Evolutionary conservation across 305 asterid species (phyloP), one percentile per base, ranked within the genome.

Genomic region (Euphrasia arctica): DNA sequence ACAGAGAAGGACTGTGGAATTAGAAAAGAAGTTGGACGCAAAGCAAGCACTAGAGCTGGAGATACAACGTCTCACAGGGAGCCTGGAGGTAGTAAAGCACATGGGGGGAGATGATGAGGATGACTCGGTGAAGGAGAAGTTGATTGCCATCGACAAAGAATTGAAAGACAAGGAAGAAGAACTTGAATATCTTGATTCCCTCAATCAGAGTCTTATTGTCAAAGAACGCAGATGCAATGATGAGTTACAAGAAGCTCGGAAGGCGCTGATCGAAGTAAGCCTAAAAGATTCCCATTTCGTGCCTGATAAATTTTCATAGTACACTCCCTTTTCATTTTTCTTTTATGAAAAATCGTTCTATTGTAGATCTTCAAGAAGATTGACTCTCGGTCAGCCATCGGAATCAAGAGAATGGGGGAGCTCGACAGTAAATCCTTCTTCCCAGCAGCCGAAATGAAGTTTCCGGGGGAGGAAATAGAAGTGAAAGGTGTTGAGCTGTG

Each of bases 321-420:
- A 15, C 12, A 4, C 14, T 56, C 59, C 6, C 27, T 54, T 28
- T 56, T 54, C 60, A 45, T 31, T 31, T 43, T 60, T 54, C 4
- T 49, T 41, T 49, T 47, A 49, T 28, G 18, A 47, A 66, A 3
- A 0, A 0, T 39, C 56, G 22, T 18, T 18, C 22, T 18, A 60
- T 66, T 47, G 1, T 41, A 85, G 88, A 50, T 62, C 14, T 28
- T 75, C 69, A 62, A 4, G 62, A 68, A 60, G 14, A 29, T 25
- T 10, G 1, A 69, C 22, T 43, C 71, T 48, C 63, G 58, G 29
- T 60, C 66, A 25, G 22, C 22, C 22, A 77, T 85, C 65, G 74
- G 86, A 36, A 69, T 85, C 45, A 85, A 83, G 82, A 79, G 74
- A 73, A 74, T 83, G 82, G 87, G 90, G 4, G 87, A 75, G 66